These are phyloP conservation scores for Solanum tarijense DNA, from an alignment of 257 asterid species.

Conservation along the genomic window DNA sequence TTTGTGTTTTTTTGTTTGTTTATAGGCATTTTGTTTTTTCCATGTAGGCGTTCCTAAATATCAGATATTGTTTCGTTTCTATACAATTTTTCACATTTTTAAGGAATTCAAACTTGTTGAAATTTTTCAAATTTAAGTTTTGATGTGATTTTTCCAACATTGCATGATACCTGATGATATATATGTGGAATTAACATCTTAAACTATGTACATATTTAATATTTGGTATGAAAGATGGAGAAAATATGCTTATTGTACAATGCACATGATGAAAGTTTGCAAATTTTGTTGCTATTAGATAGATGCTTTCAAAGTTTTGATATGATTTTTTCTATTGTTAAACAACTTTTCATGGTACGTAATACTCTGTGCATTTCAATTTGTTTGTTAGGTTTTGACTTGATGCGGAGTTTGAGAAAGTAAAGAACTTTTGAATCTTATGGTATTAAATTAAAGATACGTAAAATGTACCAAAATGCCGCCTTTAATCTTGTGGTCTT, in stretches of 20 bases:
- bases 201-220: background rate
- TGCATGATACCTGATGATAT: background rate
- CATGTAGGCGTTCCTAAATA: background rate
- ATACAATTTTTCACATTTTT: background rate
- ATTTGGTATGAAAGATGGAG: background rate
- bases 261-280: background rate
- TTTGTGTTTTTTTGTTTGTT: background rate
- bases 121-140: background rate
- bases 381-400: accelerated
- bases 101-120: background rate
- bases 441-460: accelerated
- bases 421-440: background rate
- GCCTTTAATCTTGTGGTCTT: background rate
- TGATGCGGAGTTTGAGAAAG: background rate
- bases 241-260: background rate
- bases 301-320: background rate
- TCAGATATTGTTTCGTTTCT: background rate
- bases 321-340: background rate
- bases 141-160: background rate
- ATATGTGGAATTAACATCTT: background rate
- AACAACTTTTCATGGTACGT: background rate
- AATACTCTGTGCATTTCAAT: accelerated
- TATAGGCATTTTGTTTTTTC: background rate
- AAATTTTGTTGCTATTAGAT: background rate
- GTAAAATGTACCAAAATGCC: background rate